Base-by-base conservation (phyloP, 2,329 filamentous ascomycete genomes). In the Alternaria arborescens region DNA sequence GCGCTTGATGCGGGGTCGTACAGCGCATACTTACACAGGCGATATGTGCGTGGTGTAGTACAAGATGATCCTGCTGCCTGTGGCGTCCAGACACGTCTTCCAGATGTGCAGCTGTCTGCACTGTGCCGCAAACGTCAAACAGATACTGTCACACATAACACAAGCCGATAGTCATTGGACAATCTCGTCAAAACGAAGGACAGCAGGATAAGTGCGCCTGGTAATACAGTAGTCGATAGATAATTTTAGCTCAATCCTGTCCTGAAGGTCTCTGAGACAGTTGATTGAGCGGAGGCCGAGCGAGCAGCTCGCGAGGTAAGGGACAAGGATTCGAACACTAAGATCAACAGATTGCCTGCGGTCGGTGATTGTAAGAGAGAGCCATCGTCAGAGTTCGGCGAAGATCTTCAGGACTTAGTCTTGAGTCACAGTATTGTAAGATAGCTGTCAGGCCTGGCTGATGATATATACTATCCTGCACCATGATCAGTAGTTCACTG, bases 1-100 rank as follows among this genome's bases (percentile, higher is more conserved):
- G 44, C 47, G 46, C 22, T 42, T 22, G 6, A 28, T 8, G 55
- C 24, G 59, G 61, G 52, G 58, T 61, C 38, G 54, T 60, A 62
- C 60, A 61, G 48, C 34, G 26, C 55, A 58, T 52, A 7, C 50
- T 18, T 14, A 48, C 28, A 26, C 18, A 36, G 6, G 40, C 4
- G 20, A 5, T 28, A 20, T 5, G 55, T 41, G 10, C 10, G 12
- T 46, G 14, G 32, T 58, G 55, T 46, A 46, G 48, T 42, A 58
- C 55, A 11, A 1, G 3, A 3, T 18, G n/a, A 4, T 32, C 6
- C 22, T 20, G 6, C 42, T 34, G 36, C 22, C 20, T 36, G 42
- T 58, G 56, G 42, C 50, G 28, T 48, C 28, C 42, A 41, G 22
- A 42, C 46, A 59, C n/a, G 18, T 50, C 36, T 46, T 14, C 24